Base-by-base conservation (phyloP, 2,329 filamentous ascomycete species). In the Aspergillus sclerotialis region DNA sequence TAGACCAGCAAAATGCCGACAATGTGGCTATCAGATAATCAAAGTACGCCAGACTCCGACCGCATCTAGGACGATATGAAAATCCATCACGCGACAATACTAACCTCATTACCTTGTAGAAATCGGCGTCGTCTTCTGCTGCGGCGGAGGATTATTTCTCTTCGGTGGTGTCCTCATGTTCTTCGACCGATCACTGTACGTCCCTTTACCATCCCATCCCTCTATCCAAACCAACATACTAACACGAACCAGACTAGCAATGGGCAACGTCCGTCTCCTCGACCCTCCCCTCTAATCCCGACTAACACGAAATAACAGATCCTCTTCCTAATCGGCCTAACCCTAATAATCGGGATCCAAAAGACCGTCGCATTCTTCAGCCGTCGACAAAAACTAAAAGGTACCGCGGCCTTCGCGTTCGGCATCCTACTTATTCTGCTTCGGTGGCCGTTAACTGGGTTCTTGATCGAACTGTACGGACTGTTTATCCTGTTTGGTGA, bases 121-220 rank as follows among this genome's bases (percentile, higher is more conserved):
- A 67, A 84, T 96, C 55, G 92, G 92, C 51, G 89, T 95, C 44
- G 86, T 89, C 60, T 98, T 98, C 72, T 96, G 92, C 75, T 92
- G 87, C 57, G 90, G 88, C 56, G 90, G 90, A 63, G 87, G 84
- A 48, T 82, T 96, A 71, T 98, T 98, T 73, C 78, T 98, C 37
- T 76, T 95, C 58, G 85, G 87, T 56, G 92, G 92, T 41, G 86
- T 98, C 7, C 75, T 98, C 65, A 77, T 98, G 66, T 96, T 98
- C 70, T 98, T 98, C 69, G 92, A 98, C 67, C 80, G 92, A 46
- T 86, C 92, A 55, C 89, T 96, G 86, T 90, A 70, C 56, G 80
- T 71, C 18, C 17, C 32, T 21, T 32, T 30, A 23, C 14, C 12
- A 9, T 27, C 11, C 24, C 11, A n/a, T 19, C 2, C 3, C n/a